Conservation (phyloP, 2,329 filamentous ascomycete genomes). For the Epichloe sp. region DNA sequence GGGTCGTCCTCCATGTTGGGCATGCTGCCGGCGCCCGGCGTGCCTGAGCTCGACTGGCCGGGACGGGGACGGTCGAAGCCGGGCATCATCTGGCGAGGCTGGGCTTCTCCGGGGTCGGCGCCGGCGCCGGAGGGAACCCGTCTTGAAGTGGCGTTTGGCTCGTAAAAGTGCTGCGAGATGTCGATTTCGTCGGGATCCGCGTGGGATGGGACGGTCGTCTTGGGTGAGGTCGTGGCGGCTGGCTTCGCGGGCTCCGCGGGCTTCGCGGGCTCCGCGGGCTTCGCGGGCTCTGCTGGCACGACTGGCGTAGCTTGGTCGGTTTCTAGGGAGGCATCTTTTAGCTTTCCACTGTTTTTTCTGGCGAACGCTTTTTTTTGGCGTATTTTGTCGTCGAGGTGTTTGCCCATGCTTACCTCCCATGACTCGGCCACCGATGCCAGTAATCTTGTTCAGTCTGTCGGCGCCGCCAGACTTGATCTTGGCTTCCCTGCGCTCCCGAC, state of each 20-base stretch:
- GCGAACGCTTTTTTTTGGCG: neutral
- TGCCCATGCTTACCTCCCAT: constrained; percentile 16
- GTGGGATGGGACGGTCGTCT: constrained; percentile 10
- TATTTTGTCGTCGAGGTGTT: neutral
- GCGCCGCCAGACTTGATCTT: constrained; percentile 64
- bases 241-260: neutral
- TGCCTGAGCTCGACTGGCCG: constrained; percentile 11
- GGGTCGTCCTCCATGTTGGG: constrained; percentile 18
- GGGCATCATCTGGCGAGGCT: constrained; percentile 52
- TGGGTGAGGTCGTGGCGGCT: neutral
- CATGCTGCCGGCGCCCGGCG: constrained; percentile 10
- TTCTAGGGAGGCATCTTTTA: neutral
- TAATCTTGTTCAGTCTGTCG: constrained; percentile 61
- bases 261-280: neutral
- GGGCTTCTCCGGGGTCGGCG: constrained; percentile 36
- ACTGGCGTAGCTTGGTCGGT: constrained; percentile 3
- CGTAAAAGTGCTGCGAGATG: constrained; percentile 62
- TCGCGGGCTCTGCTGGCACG: neutral
- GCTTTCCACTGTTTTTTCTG: neutral
- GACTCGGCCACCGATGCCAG: constrained; percentile 43
- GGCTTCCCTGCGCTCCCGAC: constrained; percentile 67
- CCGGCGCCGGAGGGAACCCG: constrained; percentile 13
- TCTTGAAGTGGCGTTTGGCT: constrained; percentile 28
- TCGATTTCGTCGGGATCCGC: constrained; percentile 65
- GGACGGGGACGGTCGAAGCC: constrained; percentile 33